Base-by-base conservation (phyloP, 768 basidiomycete genomes). In the Pisolithus sp. region DNA sequence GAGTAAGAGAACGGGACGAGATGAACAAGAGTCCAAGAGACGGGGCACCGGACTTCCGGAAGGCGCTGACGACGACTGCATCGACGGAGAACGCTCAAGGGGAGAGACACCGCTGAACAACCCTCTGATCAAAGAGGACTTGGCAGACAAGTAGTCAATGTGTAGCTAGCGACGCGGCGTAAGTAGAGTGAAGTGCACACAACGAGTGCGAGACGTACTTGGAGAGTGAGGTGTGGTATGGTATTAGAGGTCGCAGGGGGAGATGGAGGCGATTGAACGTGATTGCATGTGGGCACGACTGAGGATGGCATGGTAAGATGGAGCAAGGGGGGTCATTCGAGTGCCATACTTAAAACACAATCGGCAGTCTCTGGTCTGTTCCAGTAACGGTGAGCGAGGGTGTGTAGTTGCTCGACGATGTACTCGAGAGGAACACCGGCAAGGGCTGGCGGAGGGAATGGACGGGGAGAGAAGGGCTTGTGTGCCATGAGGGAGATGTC, bases 81-180 rank as follows among this genome's bases (percentile, higher is more conserved):
- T 15, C 3, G 69, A 68, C 58, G 60, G 68, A 57, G 82, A 74
- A 51, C 86, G 73, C 55, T 86, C 80, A 53, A 81, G 66, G 13
- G 83, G 73, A 21, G 80, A 78, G 38, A 81, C 73, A 24, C 86
- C 87, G 58, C 79, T 81, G 63, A 93, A 80, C 39, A 93, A 75
- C 7, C 76, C 78, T 36, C 83, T 75, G 43, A 93, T 72, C 49
- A 91, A 81, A 40, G 76, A 75, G 0, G 90, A 93, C 66, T 92
- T 89, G 17, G 87, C 82, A n/a, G 82, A 80, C 41, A 95, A 78
- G 61, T 85, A 90, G 63, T 89, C 87, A 56, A 80, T 75, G 60
- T 95, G 92, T 24, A 93, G 71, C 89, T 91, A 59, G 23, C 23
- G 34, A 13, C 45, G 39, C 28, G 46, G 36, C 10, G 46, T 50